Base-by-base conservation (phyloP, 306 rosid species). In the Cucumis sativus region DNA sequence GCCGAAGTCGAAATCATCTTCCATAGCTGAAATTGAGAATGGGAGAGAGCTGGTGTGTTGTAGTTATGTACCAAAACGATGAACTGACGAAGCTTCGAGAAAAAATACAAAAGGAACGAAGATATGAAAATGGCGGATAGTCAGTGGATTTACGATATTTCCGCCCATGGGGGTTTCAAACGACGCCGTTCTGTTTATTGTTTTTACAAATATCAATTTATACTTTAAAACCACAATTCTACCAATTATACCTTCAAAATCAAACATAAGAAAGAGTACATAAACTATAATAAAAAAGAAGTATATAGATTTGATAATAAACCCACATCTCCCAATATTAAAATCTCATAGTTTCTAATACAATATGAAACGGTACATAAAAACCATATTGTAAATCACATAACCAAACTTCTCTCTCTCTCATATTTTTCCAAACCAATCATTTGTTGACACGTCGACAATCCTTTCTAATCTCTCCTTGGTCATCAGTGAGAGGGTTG, bases 401-500 rank as follows among this genome's bases (percentile, higher is more conserved):
- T 3, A 54, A 17, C 4, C 59, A 54, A 54, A 54, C 9, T 25
- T 30, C 41, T 14, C 10, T 15, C 10, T 15, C n/a, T n/a, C 16
- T 40, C 15, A 8, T 0, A 13, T 35, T 15, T 35, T 25, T 11
- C 8, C 2, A 0, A 0, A 10, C 40, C 15, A 5, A 28, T 61
- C 30, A 61, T 0, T 15, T 18, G 25, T 92, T 95, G 25, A 88
- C 82, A 40, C 13, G 87, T 56, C 91, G 91, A 63, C 99, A 95
- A 80, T 92, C 96, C 81, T 88, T 88, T 78, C 99, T 80, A n/a
- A 95, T 83, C 60, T 95, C 88, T 13, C 97, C 99, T 25, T 84
- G 75, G 55, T 83, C 86, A 0, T 78, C 86, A 0, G 78, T 77
- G 6, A 95, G 86, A 40, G 99, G 97, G 23, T 84, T 88, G 21